Evolutionary conservation across 108 stramenopile genomes (phyloP), one percentile per base, ranked within the genome.

Genomic region (Skeletonema potamos): DNA sequence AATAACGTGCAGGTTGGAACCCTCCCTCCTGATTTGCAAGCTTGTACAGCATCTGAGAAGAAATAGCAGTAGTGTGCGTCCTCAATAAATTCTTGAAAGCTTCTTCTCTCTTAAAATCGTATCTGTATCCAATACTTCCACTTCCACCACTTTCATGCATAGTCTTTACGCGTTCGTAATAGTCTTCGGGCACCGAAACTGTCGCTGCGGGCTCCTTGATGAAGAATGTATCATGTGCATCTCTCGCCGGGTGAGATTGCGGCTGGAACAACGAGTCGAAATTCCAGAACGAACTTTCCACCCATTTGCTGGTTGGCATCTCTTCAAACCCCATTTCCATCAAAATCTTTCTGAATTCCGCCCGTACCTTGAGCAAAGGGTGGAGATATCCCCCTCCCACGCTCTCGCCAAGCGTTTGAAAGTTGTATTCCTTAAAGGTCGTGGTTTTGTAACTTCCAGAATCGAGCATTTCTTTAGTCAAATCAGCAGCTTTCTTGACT

Each of bases 141-240:
- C 82, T 64, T 18, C 98, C 98, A 41, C 98, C 99, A 13, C 70
- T 64, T 62, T 99, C 97, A 77, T 99, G 99, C 95, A 97, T 99
- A 13, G 85, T 74, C 86, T 98, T 96, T 73, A 99, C 99, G 15
- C 93, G 85, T 73, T 99, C 95, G 82, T 97, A 95, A 74, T 98
- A 98, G 4, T 97, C 96, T 76, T 97, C 97, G 10, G 98, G 98
- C 17, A 98, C 92, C 28, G 74, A 69, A 11, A 96, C 64, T 17
- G 96, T 94, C 11, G 54, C 27, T 4, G 87, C 93, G 10, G 97
- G 98, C 29, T 96, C 93, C 81, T 98, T 97, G 84, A 99, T 97
- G 86, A 99, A 99, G 81, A 99, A 99, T 39, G 99, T 99, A 85
- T 99, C 99, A 78, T 99, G 99, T 24, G 98, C 98, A 83, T 99